These are phyloP conservation scores for Eucalyptus regnans DNA, from an alignment of 345 rosid genomes.

Conservation along the genomic window DNA sequence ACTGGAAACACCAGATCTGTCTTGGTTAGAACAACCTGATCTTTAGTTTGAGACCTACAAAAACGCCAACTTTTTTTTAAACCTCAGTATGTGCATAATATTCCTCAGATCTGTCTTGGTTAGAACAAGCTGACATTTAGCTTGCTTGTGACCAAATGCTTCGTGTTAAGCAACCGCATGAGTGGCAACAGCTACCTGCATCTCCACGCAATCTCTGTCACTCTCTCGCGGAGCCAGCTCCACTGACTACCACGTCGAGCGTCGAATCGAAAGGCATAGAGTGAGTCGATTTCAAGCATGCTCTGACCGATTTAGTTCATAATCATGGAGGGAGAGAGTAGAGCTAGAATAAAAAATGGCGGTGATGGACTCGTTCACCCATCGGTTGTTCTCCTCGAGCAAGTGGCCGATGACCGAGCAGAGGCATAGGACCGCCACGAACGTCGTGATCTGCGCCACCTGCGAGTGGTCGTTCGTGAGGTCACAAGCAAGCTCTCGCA, in stretches of 20 bases:
- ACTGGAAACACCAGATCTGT: conserved; percentile 77
- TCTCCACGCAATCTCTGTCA: background rate
- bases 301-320: background rate
- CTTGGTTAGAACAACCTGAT: conserved; percentile 89
- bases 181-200: background rate
- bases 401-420: conserved; percentile 69
- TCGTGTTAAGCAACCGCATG: background rate
- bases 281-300: background rate
- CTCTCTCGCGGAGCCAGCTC: background rate
- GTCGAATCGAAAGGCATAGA: background rate
- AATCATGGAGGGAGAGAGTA: background rate
- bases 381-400: conserved; percentile 58
- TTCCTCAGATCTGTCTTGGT: conserved; percentile 69
- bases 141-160: background rate
- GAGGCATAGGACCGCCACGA: conserved; percentile 65
- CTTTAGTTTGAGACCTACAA: conserved; percentile 69
- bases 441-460: conserved; percentile 54
- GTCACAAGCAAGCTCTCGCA: background rate
- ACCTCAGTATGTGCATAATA: background rate
- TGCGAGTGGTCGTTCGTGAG: conserved; percentile 17
- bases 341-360: conserved; percentile 53
- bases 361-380: conserved; percentile 86
- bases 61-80: background rate
- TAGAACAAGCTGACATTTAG: conserved; percentile 82
- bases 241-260: background rate